phyloP scores from a whole-genome alignment of 345 rosid species.

The Populus euphratica region DNA sequence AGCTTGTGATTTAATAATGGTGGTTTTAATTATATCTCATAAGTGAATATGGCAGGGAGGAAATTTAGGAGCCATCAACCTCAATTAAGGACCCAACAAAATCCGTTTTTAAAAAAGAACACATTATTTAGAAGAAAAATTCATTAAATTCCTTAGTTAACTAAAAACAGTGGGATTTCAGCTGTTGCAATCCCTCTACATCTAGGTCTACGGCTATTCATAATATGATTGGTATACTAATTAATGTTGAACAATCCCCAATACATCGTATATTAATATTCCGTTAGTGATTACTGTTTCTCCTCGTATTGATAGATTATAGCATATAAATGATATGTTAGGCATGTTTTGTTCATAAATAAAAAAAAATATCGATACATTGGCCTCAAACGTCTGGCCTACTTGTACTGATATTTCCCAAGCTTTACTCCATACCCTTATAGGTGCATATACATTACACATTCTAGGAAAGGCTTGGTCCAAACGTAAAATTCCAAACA shows the following conservation, averaged over 20 bases:
- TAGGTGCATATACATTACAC: slow-evolving; percentile 10
- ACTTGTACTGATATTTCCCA: slow-evolving; percentile 31
- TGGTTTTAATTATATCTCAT: too few species aligned
- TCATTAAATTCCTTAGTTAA: too few species aligned
- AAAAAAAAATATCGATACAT: neutral
- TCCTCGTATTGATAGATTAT: neutral
- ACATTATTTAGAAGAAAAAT: too few species aligned
- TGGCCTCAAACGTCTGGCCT: slow-evolving; percentile 20
- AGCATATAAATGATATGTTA: neutral
- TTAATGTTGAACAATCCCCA: too few species aligned
- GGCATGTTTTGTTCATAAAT: neutral
- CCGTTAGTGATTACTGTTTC: too few species aligned
- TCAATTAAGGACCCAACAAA: neutral
- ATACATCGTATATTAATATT: too few species aligned
- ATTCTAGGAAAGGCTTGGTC: slow-evolving; percentile 19
- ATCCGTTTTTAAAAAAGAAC: neutral
- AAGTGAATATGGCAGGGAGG: neutral
- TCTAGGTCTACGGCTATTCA: neutral
- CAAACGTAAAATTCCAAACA: slow-evolving; percentile 1
- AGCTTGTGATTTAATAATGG: too few species aligned
- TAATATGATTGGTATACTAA: neutral
- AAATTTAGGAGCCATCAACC: neutral
- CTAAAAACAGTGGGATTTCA: neutral
- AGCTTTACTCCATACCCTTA: slow-evolving; percentile 45
- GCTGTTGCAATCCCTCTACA: neutral